These are phyloP conservation scores for Talaromyces proteolyticus DNA, from an alignment of 495 filamentous ascomycete genomes.

Conservation along the genomic window DNA sequence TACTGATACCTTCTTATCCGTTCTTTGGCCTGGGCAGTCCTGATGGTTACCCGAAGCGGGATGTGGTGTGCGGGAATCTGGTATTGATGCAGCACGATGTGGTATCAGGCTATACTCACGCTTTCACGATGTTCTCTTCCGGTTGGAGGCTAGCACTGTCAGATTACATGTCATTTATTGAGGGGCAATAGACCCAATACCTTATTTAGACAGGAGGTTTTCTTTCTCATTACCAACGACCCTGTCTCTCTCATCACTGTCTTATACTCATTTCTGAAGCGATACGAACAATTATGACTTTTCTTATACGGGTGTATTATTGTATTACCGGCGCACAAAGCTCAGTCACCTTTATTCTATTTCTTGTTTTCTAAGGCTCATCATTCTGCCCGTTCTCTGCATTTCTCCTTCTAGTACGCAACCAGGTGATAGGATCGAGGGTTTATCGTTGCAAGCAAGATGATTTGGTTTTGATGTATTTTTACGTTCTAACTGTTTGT, in stretches of 20 bases:
- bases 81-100: too few species aligned
- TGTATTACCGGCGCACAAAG: not conserved
- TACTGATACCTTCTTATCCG: slow-evolving; percentile 37
- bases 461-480: too few species aligned
- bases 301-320: not conserved
- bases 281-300: not conserved
- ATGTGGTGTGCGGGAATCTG: not conserved
- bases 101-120: too few species aligned
- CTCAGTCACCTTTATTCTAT: not conserved
- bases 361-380: not conserved
- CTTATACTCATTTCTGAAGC: not conserved
- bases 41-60: not conserved
- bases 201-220: slow-evolving; percentile 5
- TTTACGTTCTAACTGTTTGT: too few species aligned
- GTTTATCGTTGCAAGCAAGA: too few species aligned
- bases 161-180: not conserved
- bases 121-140: not conserved
- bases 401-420: too few species aligned
- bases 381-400: too few species aligned
- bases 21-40: slow-evolving; percentile 18
- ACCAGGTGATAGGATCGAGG: too few species aligned
- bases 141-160: not conserved
- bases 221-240: slow-evolving; percentile 1
- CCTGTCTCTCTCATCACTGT: too few species aligned
- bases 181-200: not conserved